Percentiles rank a stretch among this genome's conserved stretches.
Conservation (phyloP, 2,329 filamentous ascomycete genomes). For the Colletotrichum orbiculare region DNA sequence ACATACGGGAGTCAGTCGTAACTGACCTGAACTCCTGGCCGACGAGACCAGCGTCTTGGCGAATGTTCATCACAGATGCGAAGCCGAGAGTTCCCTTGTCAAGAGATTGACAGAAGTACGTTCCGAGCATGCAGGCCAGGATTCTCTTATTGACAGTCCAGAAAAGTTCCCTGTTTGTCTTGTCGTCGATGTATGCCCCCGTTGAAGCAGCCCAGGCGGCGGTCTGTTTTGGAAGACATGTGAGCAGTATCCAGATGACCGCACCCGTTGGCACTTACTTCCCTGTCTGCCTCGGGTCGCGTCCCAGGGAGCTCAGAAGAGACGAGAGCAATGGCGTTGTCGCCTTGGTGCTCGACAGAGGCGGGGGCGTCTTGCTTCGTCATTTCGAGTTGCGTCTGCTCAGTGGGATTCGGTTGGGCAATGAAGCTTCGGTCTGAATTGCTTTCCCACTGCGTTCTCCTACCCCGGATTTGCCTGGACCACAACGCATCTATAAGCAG, state of each 20-base stretch:
- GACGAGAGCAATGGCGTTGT: slow-evolving; percentile 3
- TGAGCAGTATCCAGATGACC: neutral
- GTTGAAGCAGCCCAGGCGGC: slow-evolving; percentile 12
- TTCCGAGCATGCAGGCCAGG: slow-evolving; percentile 61
- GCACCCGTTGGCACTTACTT: neutral
- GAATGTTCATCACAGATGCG: slow-evolving; percentile 65
- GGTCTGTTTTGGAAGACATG: slow-evolving; percentile 3
- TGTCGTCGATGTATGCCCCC: slow-evolving; percentile 57
- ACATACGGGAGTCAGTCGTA: too few relatives aligned
- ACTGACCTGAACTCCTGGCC: slow-evolving; percentile 46
- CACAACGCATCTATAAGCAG: slow-evolving; percentile 14
- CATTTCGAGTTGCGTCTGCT: neutral
- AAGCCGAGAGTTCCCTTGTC: slow-evolving; percentile 50
- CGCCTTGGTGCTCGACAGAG: neutral
- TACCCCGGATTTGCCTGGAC: slow-evolving; percentile 19
- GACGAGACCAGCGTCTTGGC: slow-evolving; percentile 58
- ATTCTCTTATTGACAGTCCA: slow-evolving; percentile 60
- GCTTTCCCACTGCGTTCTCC: slow-evolving; percentile 2
- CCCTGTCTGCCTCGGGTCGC: slow-evolving; percentile 9
- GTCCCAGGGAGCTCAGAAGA: slow-evolving; percentile 1
- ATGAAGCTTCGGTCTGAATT: neutral
- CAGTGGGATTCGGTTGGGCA: neutral
- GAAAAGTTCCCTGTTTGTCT: slow-evolving; percentile 61
- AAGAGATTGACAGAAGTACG: slow-evolving; percentile 56
- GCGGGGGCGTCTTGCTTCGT: slow-evolving; percentile 17